A percentile compares a stretch with the other conserved stretches of the same genome.
phyloP scores from a whole-genome alignment of 2,329 filamentous ascomycete species.

The Colletotrichum acutatum region DNA sequence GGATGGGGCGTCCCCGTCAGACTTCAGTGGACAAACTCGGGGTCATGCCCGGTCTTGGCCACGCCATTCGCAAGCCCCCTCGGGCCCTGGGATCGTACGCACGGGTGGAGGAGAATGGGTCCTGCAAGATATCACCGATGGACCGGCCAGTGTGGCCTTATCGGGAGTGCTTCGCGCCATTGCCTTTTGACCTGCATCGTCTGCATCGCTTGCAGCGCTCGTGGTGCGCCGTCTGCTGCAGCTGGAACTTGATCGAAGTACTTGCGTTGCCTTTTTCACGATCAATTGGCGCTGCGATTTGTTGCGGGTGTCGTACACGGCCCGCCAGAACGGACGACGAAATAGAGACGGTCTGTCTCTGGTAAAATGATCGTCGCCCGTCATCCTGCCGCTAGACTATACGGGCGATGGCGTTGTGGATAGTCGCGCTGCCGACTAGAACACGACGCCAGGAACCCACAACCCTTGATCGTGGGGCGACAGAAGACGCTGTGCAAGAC shows the following conservation, averaged over 20 bases:
- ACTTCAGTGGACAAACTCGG: constrained; percentile 3
- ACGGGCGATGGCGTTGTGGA: constrained; percentile 17
- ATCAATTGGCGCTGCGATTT: background rate
- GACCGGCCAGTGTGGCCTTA: constrained; percentile 17
- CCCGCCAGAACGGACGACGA: constrained; percentile 15
- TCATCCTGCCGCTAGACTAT: constrained; percentile 21
- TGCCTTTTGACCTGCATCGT: constrained; percentile 16
- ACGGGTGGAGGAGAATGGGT: constrained; percentile 23
- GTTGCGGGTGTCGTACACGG: constrained; percentile 10
- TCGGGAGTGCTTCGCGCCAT: constrained; percentile 17
- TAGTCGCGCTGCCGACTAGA: background rate
- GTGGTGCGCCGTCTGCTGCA: constrained; percentile 12
- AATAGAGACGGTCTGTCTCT: constrained; percentile 19
- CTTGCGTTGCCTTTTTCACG: background rate
- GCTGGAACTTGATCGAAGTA: constrained; percentile 27
- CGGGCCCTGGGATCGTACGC: constrained; percentile 6
- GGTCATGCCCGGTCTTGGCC: constrained; percentile 24
- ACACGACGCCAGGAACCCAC: constrained; percentile 25
- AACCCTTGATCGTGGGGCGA: constrained; percentile 19
- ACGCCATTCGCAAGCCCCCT: constrained; percentile 20
- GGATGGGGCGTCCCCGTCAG: constrained; percentile 20
- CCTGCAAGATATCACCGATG: constrained; percentile 27
- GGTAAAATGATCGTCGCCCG: constrained; percentile 10
- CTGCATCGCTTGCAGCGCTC: constrained; percentile 17
- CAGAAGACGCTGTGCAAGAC: constrained; percentile 8